These are phyloP conservation scores for Sophora flavescens DNA, from an alignment of 306 rosid species.

Conservation along the genomic window DNA sequence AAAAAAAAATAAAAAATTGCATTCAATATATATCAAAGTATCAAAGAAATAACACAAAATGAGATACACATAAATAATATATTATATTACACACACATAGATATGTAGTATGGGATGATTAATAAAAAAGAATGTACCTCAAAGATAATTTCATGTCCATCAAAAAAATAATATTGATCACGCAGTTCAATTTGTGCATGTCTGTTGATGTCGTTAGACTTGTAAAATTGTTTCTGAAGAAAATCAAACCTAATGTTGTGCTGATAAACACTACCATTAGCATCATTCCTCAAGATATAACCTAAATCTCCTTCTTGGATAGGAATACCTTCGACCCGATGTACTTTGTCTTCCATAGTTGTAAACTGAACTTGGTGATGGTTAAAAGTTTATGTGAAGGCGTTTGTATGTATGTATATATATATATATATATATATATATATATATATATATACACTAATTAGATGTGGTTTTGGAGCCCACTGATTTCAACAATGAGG, in stretches of 20 bases:
- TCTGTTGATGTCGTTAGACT: neutral
- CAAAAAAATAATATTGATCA: neutral
- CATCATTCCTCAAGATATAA: neutral
- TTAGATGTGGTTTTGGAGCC: neutral
- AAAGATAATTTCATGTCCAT: neutral
- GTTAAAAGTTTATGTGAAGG: neutral
- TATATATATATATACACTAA: neutral
- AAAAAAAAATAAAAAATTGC: too few species aligned
- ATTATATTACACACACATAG: too few species aligned
- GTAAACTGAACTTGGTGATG: neutral
- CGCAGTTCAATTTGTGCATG: neutral
- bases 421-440: too few species aligned
- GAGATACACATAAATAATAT: neutral
- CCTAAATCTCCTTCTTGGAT: neutral
- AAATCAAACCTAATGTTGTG: neutral
- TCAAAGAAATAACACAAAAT: neutral
- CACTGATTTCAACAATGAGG: neutral
- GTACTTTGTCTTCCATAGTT: neutral
- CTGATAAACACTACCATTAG: neutral
- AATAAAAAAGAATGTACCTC: constrained; percentile 17
- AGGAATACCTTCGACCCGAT: neutral
- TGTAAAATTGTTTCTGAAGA: neutral
- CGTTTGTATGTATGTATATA: too few species aligned
- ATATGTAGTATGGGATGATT: neutral
- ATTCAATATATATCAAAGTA: too few species aligned